A percentile compares a stretch with the other conserved stretches of the same genome.
Evolutionary conservation across 163 green algal species (phyloP).

Genomic region (Chloromonas sp.): DNA sequence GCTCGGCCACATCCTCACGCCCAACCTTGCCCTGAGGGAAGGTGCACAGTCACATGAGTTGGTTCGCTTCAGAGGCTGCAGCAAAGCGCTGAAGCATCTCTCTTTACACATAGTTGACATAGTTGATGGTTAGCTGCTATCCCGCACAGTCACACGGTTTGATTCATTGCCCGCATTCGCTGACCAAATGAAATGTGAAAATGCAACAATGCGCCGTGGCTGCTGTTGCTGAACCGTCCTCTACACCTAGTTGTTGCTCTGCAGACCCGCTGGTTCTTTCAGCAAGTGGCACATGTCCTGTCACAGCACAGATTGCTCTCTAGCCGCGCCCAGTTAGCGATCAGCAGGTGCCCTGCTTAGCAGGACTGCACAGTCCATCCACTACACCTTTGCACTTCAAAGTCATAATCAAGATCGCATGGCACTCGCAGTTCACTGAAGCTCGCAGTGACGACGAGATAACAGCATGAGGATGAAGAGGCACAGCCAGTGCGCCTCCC

Average conservation of each 20-base stretch:
- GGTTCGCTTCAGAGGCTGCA: neutral
- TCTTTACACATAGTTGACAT: neutral
- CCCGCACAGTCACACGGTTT: neutral
- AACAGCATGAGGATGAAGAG: neutral
- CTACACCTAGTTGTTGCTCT: no score
- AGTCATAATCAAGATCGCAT: no score
- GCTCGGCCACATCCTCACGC: slow-evolving; percentile 74
- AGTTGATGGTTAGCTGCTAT: neutral
- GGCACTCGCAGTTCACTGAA: neutral
- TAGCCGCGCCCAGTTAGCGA: no score
- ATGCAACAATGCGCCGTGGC: neutral
- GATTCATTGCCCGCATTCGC: neutral
- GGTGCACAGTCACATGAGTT: neutral
- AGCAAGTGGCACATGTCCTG: no score
- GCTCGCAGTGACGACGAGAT: neutral
- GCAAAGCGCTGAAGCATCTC: neutral
- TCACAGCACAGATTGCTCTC: no score
- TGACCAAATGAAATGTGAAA: neutral
- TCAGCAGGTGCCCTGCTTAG: no score
- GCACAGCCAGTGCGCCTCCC: no score
- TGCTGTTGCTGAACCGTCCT: no score
- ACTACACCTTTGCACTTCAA: no score
- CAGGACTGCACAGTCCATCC: no score
- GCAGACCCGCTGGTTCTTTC: no score
- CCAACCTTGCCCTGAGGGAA: slow-evolving; percentile 74